A percentile compares a stretch with the other conserved stretches of the same genome.
Conservation (phyloP, 352 stramenopile species). For the Thalassiosira gravida region DNA sequence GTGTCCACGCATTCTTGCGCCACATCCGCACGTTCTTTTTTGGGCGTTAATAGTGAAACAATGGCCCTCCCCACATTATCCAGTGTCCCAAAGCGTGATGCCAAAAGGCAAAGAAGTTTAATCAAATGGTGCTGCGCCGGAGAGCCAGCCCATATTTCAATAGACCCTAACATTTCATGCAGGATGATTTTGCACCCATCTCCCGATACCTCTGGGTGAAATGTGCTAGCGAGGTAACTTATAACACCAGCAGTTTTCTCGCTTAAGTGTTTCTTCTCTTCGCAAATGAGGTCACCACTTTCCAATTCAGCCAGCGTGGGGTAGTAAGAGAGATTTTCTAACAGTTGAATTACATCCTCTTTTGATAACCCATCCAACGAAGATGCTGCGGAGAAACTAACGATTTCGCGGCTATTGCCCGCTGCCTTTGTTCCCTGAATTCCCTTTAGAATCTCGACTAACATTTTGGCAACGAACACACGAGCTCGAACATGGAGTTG, state of each 20-base stretch:
- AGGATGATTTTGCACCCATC: constrained; percentile 46
- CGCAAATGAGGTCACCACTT: background rate
- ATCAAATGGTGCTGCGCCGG: constrained; percentile 20
- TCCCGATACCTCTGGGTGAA: constrained; percentile 12
- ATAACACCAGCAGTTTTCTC: constrained; percentile 34
- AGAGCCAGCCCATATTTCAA: constrained; percentile 38
- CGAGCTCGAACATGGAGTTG: constrained; percentile 18
- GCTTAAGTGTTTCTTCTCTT: constrained; percentile 17
- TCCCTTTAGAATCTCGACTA: constrained; percentile 42
- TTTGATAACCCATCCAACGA: constrained; percentile 44
- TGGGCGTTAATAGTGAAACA: constrained; percentile 26
- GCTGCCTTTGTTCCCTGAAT: constrained; percentile 4
- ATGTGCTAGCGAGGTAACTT: constrained; percentile 32
- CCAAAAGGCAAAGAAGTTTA: constrained; percentile 53
- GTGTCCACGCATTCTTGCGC: constrained; percentile 1
- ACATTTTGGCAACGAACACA: constrained; percentile 35
- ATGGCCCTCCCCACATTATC: constrained; percentile 39
- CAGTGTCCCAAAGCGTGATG: constrained; percentile 50
- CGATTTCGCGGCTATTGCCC: background rate
- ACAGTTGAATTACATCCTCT: constrained; percentile 41
- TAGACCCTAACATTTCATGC: constrained; percentile 27
- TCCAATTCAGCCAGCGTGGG: background rate
- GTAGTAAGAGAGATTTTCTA: constrained; percentile 39
- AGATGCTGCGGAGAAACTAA: constrained; percentile 20
- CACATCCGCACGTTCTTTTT: constrained; percentile 8